Conservation (phyloP, 108 stramenopile genomes). For the Nitzschia putrida region DNA sequence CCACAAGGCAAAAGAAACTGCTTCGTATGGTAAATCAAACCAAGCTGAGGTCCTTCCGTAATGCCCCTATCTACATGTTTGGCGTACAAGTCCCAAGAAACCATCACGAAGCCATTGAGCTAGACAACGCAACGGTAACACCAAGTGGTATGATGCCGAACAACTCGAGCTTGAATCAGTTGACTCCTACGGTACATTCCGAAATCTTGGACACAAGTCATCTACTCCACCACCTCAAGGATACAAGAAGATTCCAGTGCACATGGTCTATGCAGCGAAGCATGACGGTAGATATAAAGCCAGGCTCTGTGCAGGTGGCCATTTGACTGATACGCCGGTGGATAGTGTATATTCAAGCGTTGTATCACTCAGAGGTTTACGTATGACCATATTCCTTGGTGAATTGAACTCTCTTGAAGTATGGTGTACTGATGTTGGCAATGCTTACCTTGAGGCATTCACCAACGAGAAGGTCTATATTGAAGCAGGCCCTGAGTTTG, state of each 20-base stretch:
- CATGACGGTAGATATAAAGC: slow-evolving; percentile 40
- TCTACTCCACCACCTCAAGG: not conserved
- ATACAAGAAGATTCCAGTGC: slow-evolving; percentile 38
- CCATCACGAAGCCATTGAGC: slow-evolving; percentile 6
- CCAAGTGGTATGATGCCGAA: slow-evolving; percentile 34
- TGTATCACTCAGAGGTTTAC: slow-evolving; percentile 24
- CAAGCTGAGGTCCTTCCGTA: slow-evolving; percentile 8
- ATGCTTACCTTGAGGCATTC: slow-evolving; percentile 27
- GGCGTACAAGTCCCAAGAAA: slow-evolving; percentile 28
- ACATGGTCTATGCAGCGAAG: slow-evolving; percentile 41
- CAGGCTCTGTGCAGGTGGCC: slow-evolving; percentile 17
- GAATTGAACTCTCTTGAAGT: slow-evolving; percentile 20
- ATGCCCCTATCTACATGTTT: slow-evolving; percentile 16
- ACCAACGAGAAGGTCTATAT: slow-evolving; percentile 33
- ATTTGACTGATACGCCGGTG: slow-evolving; percentile 32
- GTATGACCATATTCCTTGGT: slow-evolving; percentile 12
- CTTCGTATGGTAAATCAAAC: slow-evolving; percentile 17
- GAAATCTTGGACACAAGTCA: slow-evolving; percentile 5
- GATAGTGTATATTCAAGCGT: slow-evolving; percentile 39
- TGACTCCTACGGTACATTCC: slow-evolving; percentile 30
- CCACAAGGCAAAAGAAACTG: slow-evolving; percentile 14
- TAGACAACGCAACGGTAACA: slow-evolving; percentile 34
- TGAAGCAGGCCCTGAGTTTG: slow-evolving; percentile 20
- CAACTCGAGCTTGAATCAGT: slow-evolving; percentile 24
- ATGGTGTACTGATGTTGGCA: slow-evolving; percentile 27